Conservation (phyloP, 2,329 filamentous ascomycete genomes). For the Colletotrichum brevisporum region DNA sequence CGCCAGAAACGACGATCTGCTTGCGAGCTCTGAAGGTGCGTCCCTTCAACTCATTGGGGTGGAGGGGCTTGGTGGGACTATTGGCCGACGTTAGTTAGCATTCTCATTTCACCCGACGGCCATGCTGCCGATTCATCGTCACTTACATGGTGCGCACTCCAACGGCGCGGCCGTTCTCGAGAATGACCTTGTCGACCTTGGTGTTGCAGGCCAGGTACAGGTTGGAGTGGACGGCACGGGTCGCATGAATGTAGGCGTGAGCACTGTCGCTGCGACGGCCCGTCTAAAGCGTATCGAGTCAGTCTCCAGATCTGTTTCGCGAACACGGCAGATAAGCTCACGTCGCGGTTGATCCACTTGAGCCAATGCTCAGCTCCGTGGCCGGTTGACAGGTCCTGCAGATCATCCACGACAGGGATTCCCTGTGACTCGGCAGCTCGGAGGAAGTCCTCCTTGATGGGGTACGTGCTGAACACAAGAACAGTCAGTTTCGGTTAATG, state of each 20-base stretch:
- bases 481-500: conserved; percentile 17
- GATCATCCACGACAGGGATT: conserved; percentile 81
- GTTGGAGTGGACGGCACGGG: conserved; percentile 77
- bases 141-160: conserved; percentile 75
- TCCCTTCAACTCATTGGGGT: conserved; percentile 64
- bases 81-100: conserved; percentile 33
- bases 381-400: conserved; percentile 78
- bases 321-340: conserved; percentile 45
- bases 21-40: conserved; percentile 77
- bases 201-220: conserved; percentile 81
- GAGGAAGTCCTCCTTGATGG: conserved; percentile 86
- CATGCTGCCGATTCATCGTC: not conserved
- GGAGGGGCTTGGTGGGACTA: conserved; percentile 75
- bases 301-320: not conserved
- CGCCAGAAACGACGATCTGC: conserved; percentile 80
- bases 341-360: conserved; percentile 85
- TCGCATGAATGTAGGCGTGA: conserved; percentile 84
- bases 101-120: not conserved
- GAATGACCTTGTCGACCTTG: conserved; percentile 82
- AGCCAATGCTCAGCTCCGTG: conserved; percentile 86
- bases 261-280: conserved; percentile 83
- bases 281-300: conserved; percentile 55
- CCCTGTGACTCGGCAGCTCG: conserved; percentile 80
- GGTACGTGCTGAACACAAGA: conserved; percentile 70
- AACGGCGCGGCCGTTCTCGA: conserved; percentile 80